These are phyloP conservation scores for Phytopythium cucurbitacearum DNA, from an alignment of 352 stramenopile genomes.

Conservation along the genomic window DNA sequence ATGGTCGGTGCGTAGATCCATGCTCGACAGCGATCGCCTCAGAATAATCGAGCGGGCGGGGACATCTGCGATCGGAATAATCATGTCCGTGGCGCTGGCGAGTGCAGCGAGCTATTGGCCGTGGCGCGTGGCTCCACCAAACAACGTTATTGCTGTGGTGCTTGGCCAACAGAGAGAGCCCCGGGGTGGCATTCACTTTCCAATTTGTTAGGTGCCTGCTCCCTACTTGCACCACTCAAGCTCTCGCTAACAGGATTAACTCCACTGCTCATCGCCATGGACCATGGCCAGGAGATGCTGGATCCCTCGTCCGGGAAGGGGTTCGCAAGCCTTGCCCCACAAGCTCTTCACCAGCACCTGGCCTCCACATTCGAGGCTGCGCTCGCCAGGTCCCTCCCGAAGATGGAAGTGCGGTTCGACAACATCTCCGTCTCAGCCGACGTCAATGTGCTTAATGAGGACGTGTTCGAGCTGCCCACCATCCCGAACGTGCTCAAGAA, in stretches of 20 bases:
- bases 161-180: too few species aligned
- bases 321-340: neutral
- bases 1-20: too few species aligned
- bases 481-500: conserved; percentile 9
- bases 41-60: too few species aligned
- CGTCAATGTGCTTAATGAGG: conserved; percentile 3
- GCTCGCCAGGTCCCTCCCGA: conserved; percentile 12
- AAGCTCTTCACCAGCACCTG: conserved; percentile 8
- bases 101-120: too few species aligned
- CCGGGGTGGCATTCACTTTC: neutral
- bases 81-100: too few species aligned
- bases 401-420: conserved; percentile 23
- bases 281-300: too few species aligned
- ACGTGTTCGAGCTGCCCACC: conserved; percentile 5
- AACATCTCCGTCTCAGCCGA: conserved; percentile 5
- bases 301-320: neutral
- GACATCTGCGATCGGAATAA: too few species aligned
- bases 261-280: too few species aligned
- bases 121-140: too few species aligned
- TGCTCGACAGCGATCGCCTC: too few species aligned
- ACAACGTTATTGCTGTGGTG: too few species aligned
- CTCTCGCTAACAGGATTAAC: neutral
- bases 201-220: conserved; percentile 1
- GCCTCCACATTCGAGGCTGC: conserved; percentile 11
- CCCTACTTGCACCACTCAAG: neutral